phyloP scores from a whole-genome alignment of 208 protist genomes.

The Endotrypanum monterogeii region DNA sequence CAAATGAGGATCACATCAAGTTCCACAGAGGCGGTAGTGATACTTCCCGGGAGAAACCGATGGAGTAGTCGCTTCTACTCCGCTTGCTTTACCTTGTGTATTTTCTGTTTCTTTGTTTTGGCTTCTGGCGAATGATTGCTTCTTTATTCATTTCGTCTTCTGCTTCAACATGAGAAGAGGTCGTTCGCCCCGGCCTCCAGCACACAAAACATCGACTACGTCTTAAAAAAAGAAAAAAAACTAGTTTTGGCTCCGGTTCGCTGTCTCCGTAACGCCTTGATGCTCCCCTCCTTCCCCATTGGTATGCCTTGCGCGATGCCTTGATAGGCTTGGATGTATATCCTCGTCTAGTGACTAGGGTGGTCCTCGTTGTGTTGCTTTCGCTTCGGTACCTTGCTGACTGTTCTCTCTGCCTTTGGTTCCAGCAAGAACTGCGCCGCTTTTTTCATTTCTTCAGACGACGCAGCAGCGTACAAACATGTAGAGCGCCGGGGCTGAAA shows the following conservation, averaged over 20 bases:
- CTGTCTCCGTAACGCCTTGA: no score
- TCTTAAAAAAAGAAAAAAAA: no score
- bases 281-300: neutral
- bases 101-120: neutral
- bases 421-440: neutral
- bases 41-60: neutral
- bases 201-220: no score
- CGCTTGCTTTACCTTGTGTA: neutral
- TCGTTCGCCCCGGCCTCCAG: no score
- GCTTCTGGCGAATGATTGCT: neutral
- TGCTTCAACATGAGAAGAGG: no score
- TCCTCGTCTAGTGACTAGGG: neutral
- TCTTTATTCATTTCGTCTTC: neutral
- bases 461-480: neutral
- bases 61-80: neutral
- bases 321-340: neutral
- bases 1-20: constrained; percentile 1
- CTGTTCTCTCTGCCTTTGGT: neutral
- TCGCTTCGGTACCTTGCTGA: neutral
- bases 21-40: neutral
- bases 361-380: neutral
- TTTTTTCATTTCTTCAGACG: neutral
- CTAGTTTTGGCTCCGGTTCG: no score
- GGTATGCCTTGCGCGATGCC: neutral
- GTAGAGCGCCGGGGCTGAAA: neutral